Evolutionary conservation across 805 yeast genomes (phyloP).

Genomic region (Monosporozyma unispora): DNA sequence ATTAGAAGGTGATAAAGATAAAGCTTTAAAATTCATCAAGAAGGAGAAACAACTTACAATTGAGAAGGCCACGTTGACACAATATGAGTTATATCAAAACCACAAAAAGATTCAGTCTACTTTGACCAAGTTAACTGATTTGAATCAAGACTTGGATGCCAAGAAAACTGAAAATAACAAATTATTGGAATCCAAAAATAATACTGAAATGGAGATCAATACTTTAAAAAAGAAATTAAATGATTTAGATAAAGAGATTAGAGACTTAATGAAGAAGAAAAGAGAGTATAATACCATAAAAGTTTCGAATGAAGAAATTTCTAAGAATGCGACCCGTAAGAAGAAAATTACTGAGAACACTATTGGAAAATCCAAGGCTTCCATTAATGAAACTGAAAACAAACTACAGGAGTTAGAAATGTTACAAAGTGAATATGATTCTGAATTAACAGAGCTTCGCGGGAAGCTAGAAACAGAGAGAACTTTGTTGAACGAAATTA

Average conservation of each 20-base stretch:
- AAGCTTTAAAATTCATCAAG: constrained; percentile 56
- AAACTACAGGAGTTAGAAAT: constrained; percentile 39
- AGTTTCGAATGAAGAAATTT: constrained; percentile 67
- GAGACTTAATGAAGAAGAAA: constrained; percentile 19
- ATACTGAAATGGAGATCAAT: constrained; percentile 23
- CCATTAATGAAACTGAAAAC: constrained; percentile 37
- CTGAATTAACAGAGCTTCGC: constrained; percentile 39
- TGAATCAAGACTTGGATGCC: constrained; percentile 34
- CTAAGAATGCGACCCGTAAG: constrained; percentile 14
- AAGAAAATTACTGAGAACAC: constrained; percentile 46
- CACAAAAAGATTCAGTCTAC: constrained; percentile 34
- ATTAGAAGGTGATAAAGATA: constrained; percentile 55
- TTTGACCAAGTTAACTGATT: constrained; percentile 30
- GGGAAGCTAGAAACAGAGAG: constrained; percentile 44
- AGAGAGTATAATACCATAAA: constrained; percentile 42
- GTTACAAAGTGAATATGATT: constrained; percentile 37
- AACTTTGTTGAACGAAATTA: constrained; percentile 49
- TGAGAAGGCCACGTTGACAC: constrained; percentile 48
- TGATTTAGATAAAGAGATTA: constrained; percentile 21
- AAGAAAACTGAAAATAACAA: constrained; percentile 38
- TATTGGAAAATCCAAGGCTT: constrained; percentile 38
- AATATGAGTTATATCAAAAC: constrained; percentile 38
- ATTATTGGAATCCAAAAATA: constrained; percentile 32
- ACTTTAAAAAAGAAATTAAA: constrained; percentile 20
- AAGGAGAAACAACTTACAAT: constrained; percentile 53